These are phyloP conservation scores for Penicillium hesseltinei DNA, from an alignment of 2,329 filamentous ascomycete species.

Conservation along the genomic window DNA sequence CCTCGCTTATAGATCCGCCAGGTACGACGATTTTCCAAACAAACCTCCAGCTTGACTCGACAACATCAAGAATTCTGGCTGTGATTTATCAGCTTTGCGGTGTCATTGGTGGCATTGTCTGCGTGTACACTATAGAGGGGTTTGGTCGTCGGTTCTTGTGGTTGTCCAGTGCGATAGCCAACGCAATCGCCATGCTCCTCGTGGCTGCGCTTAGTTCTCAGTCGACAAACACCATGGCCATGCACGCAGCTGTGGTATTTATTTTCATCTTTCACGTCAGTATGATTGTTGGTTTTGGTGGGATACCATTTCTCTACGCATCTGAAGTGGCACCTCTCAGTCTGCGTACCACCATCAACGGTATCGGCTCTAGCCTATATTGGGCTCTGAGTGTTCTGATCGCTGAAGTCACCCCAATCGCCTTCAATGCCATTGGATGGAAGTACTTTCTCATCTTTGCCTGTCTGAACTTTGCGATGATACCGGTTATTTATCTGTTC, in stretches of 20 bases:
- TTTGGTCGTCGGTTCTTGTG: slow-evolving; percentile 17
- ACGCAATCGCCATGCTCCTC: slow-evolving; percentile 14
- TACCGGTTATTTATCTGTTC: slow-evolving; percentile 37
- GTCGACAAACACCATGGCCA: slow-evolving; percentile 9
- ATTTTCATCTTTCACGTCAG: slow-evolving; percentile 62
- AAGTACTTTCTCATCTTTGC: slow-evolving; percentile 47
- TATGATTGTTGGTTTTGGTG: slow-evolving; percentile 59
- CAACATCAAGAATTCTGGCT: slow-evolving; percentile 13
- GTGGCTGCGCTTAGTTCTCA: slow-evolving; percentile 17
- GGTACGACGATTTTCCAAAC: slow-evolving; percentile 20
- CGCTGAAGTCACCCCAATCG: slow-evolving; percentile 39
- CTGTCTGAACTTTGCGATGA: slow-evolving; percentile 37
- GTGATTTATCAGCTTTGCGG: slow-evolving; percentile 15
- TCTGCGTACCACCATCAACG: slow-evolving; percentile 51
- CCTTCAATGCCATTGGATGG: slow-evolving; percentile 48
- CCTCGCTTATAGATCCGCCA: background rate
- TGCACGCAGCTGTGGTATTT: slow-evolving; percentile 49
- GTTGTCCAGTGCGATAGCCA: slow-evolving; percentile 9
- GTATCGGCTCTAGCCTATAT: slow-evolving; percentile 51
- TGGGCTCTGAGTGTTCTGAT: slow-evolving; percentile 42
- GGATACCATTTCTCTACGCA: slow-evolving; percentile 58
- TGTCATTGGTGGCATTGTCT: slow-evolving; percentile 13
- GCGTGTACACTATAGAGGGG: slow-evolving; percentile 16
- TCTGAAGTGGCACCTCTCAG: slow-evolving; percentile 15
- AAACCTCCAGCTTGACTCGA: slow-evolving; percentile 10